Percentiles rank a stretch among this genome's conserved stretches.
These are phyloP conservation scores for Ambrosiella cleistominuta DNA, from an alignment of 2,329 filamentous ascomycete species.

Conservation along the genomic window DNA sequence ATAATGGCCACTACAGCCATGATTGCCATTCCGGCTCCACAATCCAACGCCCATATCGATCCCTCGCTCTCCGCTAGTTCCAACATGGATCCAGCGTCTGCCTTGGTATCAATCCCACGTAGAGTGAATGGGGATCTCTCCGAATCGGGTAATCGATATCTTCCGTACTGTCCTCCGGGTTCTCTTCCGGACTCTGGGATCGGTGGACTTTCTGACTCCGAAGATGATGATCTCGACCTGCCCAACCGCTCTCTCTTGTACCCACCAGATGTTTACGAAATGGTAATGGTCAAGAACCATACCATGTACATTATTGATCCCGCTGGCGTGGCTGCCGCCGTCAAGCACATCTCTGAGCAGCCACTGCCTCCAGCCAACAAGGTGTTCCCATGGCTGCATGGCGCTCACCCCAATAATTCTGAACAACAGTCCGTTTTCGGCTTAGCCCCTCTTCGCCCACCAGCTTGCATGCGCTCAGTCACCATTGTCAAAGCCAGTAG, in stretches of 20 bases:
- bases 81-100: background rate
- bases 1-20: conserved; percentile 9
- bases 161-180: conserved; percentile 11
- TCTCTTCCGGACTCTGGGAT: background rate
- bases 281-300: conserved; percentile 33
- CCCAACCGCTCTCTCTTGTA: conserved; percentile 47
- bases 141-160: conserved; percentile 2
- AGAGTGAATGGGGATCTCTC: background rate
- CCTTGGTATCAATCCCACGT: conserved; percentile 8
- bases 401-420: conserved; percentile 73
- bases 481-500: conserved; percentile 81
- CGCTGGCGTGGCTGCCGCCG: conserved; percentile 47
- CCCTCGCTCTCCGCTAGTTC: background rate
- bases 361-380: conserved; percentile 68
- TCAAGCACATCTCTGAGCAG: conserved; percentile 61
- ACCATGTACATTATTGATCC: conserved; percentile 58
- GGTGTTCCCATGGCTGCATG: conserved; percentile 94
- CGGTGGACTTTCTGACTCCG: conserved; percentile 22
- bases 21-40: background rate
- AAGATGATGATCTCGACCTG: conserved; percentile 13
- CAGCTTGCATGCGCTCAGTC: conserved; percentile 57
- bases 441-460: conserved; percentile 46
- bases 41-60: background rate
- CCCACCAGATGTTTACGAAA: conserved; percentile 49
- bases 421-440: conserved; percentile 83